Base-by-base conservation (phyloP, 768 basidiomycete genomes). In the Leccinum imitatum region DNA sequence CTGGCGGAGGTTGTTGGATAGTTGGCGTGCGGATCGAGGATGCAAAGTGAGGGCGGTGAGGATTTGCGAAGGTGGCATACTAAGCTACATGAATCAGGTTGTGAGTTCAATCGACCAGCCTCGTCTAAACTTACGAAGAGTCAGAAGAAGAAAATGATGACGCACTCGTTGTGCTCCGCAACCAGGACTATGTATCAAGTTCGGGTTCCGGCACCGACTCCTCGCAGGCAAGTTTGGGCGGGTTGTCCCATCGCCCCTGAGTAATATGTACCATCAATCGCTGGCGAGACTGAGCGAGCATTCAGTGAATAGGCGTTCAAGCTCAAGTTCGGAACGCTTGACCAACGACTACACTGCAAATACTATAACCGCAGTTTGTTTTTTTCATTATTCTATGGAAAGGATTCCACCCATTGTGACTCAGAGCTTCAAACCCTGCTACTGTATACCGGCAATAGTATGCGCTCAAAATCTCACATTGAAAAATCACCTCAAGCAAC, bases 1-100 rank as follows among this genome's bases (percentile, higher is more conserved):
- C 53, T 46, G 59, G 23, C 35, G 55, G 50, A 66, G 59, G 52
- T 19, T 10, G 21, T 41, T 35, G n/a, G 59, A 59, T 37, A 70
- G 41, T 23, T 67, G 67, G 11, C 52, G 70, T 6, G 68, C 65
- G 58, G 62, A 63, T 23, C 56, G 65, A 47, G 63, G 56, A 37
- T 25, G 44, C 41, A 60, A 63, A 15, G 69, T 70, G 50, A 55
- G 61, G 3, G 60, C 67, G 19, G 46, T 46, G 11, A 52, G 67
- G 53, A 69, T 44, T 51, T 53, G 67, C 23, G 54, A 60, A n/a
- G 59, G 17, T 64, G 11, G 6, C 44, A 46, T 46, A 19, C 3
- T 19, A 46, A 46, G n/a, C 19, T 44, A 10, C 41, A 44, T 3
- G 17, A 41, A 11, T 44, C 41, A 39, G 17, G 44, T 19, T 46